phyloP scores from a whole-genome alignment of 2,329 filamentous ascomycete species.

The Colletotrichum phormii region DNA sequence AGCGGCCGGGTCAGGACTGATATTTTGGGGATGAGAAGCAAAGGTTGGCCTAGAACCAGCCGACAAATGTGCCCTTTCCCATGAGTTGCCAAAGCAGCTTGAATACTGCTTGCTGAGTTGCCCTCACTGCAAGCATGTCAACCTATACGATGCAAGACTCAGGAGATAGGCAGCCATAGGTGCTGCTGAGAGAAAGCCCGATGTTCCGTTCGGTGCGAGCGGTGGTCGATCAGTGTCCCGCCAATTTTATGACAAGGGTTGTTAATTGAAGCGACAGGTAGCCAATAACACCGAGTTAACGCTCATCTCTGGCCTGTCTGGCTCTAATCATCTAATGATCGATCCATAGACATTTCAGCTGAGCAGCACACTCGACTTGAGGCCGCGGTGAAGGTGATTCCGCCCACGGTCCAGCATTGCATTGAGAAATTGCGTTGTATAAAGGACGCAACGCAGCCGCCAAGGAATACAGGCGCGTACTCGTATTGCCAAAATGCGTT shows the following conservation, averaged over 20 bases:
- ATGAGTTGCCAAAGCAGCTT: background rate
- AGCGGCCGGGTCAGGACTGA: background rate
- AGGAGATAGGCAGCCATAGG: background rate
- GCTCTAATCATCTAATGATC: background rate
- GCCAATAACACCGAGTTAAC: conserved; percentile 1
- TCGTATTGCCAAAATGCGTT: conserved; percentile 20
- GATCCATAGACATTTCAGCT: background rate
- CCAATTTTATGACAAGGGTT: conserved; percentile 3
- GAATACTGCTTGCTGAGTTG: background rate
- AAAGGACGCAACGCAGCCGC: background rate
- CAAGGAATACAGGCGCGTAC: conserved; percentile 2
- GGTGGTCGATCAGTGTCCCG: conserved; percentile 5
- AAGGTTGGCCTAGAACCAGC: background rate
- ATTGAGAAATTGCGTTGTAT: background rate
- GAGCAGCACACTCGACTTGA: background rate
- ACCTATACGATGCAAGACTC: background rate
- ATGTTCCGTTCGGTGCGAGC: background rate
- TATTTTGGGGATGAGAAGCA: background rate
- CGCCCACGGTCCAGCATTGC: background rate
- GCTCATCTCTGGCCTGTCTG: background rate
- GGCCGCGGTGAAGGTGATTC: background rate
- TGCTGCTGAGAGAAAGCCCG: background rate
- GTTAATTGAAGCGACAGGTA: background rate
- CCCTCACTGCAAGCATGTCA: background rate
- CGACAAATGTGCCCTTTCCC: background rate